Percentiles rank a stretch among this genome's conserved stretches.
Evolutionary conservation across 352 stramenopile genomes (phyloP).

Genomic region (Phytophthora idaei): DNA sequence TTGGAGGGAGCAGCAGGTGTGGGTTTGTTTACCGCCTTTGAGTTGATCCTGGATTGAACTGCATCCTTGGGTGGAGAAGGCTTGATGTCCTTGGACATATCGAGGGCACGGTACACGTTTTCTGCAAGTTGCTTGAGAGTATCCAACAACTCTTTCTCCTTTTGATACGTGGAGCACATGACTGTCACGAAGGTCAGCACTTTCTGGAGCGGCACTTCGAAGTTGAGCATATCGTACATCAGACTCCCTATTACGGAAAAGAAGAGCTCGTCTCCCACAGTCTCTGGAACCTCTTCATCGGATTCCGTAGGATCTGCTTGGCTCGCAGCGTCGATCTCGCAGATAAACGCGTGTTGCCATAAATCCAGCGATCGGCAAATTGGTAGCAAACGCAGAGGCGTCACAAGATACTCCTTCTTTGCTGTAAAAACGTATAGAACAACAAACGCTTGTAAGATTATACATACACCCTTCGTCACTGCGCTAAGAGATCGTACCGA

Average conservation of each 20-base stretch:
- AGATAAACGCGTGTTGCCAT: constrained; percentile 86
- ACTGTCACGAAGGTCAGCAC: constrained; percentile 80
- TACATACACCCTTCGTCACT: not conserved
- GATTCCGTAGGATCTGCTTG: constrained; percentile 44
- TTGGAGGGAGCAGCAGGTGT: not conserved
- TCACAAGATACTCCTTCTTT: constrained; percentile 84
- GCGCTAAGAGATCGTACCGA: constrained; percentile 48
- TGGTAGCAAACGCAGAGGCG: constrained; percentile 55
- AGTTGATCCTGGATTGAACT: constrained; percentile 21
- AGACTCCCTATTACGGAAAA: constrained; percentile 84
- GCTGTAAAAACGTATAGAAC: constrained; percentile 36
- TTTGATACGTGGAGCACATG: constrained; percentile 87
- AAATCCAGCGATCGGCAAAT: constrained; percentile 84
- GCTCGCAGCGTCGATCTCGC: constrained; percentile 68
- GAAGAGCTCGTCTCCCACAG: constrained; percentile 74
- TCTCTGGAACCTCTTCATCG: constrained; percentile 37
- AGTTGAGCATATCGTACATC: constrained; percentile 87
- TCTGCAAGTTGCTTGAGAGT: constrained; percentile 83
- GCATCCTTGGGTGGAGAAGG: constrained; percentile 36
- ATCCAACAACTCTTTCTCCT: constrained; percentile 64
- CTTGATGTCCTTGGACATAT: constrained; percentile 78
- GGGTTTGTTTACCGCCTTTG: constrained; percentile 13
- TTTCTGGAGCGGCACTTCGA: constrained; percentile 75
- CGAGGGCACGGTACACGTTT: constrained; percentile 79
- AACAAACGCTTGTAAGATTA: constrained; percentile 12